Conservation (phyloP, 148 eudicot genomes). For the Silene latifolia region DNA sequence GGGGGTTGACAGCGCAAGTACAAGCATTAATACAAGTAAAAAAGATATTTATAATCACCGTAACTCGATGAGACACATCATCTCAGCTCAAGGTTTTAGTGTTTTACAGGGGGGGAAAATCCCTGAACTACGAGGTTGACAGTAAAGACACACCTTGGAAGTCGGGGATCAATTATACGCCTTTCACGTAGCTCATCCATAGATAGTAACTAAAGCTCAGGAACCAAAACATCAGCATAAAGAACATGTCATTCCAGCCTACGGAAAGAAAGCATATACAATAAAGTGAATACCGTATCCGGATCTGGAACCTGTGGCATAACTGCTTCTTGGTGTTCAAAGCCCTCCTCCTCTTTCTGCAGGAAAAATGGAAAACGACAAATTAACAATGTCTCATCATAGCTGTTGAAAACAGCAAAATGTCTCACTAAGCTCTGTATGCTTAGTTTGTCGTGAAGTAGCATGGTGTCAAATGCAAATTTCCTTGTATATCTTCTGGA, state of each 20-base stretch:
- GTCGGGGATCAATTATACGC: slow-evolving; percentile 84
- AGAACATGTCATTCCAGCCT: background rate
- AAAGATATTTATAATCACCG: background rate
- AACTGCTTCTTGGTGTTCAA: slow-evolving; percentile 70
- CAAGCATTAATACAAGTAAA: background rate
- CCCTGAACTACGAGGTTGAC: background rate
- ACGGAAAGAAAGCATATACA: slow-evolving; percentile 15
- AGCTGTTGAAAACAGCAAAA: background rate
- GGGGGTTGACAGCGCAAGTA: background rate
- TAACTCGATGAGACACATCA: background rate
- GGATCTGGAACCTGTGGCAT: slow-evolving; percentile 88
- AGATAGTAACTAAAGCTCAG: slow-evolving; percentile 59
- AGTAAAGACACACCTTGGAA: slow-evolving; percentile 56
- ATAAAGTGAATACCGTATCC: slow-evolving; percentile 44
- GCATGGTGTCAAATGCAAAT: background rate
- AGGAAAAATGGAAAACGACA: slow-evolving; percentile 1
- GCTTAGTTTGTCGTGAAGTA: background rate
- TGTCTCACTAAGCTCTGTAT: background rate
- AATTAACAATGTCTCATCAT: slow-evolving; percentile 1
- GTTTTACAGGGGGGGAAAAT: background rate
- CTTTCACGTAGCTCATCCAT: slow-evolving; percentile 79
- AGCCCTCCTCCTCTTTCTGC: slow-evolving; percentile 81
- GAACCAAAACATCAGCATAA: slow-evolving; percentile 12
- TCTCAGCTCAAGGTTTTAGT: background rate
- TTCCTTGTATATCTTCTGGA: background rate